Conservation (phyloP, 2,329 filamentous ascomycete species). For the Hypocrella siamensis region DNA sequence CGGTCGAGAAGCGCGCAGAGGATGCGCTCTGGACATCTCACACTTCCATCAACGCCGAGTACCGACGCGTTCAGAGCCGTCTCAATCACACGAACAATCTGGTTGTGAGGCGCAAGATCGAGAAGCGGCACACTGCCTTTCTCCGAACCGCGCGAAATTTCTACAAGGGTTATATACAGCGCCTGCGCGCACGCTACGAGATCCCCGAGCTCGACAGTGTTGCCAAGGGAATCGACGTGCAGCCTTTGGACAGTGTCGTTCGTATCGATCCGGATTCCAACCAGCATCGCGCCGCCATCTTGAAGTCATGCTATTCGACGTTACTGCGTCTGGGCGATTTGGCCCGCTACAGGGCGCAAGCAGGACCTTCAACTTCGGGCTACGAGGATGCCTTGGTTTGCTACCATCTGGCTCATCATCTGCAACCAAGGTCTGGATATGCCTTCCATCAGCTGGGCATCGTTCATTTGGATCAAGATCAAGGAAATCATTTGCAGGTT, state of each 20-base stretch:
- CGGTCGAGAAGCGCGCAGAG: constrained; percentile 49
- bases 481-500: constrained; percentile 65
- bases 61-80: constrained; percentile 51
- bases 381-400: constrained; percentile 72
- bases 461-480: constrained; percentile 61
- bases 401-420: constrained; percentile 65
- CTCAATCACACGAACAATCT: constrained; percentile 34
- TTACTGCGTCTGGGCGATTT: constrained; percentile 82
- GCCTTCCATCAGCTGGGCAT: constrained; percentile 87
- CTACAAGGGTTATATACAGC: constrained; percentile 74
- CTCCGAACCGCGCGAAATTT: constrained; percentile 79
- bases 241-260: constrained; percentile 19
- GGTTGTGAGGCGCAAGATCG: constrained; percentile 58
- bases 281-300: constrained; percentile 26
- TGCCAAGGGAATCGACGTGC: constrained; percentile 24
- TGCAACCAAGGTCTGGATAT: constrained; percentile 64
- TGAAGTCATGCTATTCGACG: constrained; percentile 65
- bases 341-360: constrained; percentile 67
- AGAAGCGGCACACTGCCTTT: constrained; percentile 69
- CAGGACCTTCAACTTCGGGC: constrained; percentile 56
- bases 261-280: not conserved
- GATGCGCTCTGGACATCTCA: constrained; percentile 65
- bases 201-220: constrained; percentile 32
- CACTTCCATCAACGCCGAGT: constrained; percentile 60
- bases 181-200: constrained; percentile 47